These are phyloP conservation scores for Boletus barrowsii DNA, from an alignment of 768 basidiomycete genomes.

Conservation along the genomic window DNA sequence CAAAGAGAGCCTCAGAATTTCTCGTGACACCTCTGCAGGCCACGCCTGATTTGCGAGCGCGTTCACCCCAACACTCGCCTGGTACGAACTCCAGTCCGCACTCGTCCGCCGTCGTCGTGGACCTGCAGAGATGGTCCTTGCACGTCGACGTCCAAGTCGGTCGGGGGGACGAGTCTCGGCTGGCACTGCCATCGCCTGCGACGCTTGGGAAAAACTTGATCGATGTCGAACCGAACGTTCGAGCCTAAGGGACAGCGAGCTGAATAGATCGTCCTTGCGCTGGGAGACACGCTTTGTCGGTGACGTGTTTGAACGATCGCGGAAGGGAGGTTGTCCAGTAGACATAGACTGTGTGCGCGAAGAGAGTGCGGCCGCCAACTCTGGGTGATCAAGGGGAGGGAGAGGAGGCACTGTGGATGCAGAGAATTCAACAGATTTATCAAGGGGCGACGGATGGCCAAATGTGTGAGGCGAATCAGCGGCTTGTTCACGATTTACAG, in stretches of 20 bases:
- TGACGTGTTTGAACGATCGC: constrained; percentile 25
- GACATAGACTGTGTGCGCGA: constrained; percentile 18
- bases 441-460: constrained; percentile 36
- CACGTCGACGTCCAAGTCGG: constrained; percentile 13
- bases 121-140: constrained; percentile 34
- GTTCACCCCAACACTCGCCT: constrained; percentile 38
- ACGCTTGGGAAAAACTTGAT: constrained; percentile 26
- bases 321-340: constrained; percentile 6
- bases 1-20: constrained; percentile 51
- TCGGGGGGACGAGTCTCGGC: neutral
- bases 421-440: constrained; percentile 17
- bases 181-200: constrained; percentile 13
- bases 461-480: constrained; percentile 42
- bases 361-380: constrained; percentile 21
- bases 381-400: constrained; percentile 49
- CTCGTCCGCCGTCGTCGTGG: constrained; percentile 45
- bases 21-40: constrained; percentile 57
- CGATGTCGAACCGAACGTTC: constrained; percentile 27
- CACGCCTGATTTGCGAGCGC: constrained; percentile 40
- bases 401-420: constrained; percentile 47
- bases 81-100: constrained; percentile 55
- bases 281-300: constrained; percentile 13
- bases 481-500: constrained; percentile 20
- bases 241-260: constrained; percentile 25
- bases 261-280: constrained; percentile 20